Evolutionary conservation across 176 grass and related monocot species (phyloP), one percentile per base, ranked within the genome.

Genomic region (Pharus latifolius): DNA sequence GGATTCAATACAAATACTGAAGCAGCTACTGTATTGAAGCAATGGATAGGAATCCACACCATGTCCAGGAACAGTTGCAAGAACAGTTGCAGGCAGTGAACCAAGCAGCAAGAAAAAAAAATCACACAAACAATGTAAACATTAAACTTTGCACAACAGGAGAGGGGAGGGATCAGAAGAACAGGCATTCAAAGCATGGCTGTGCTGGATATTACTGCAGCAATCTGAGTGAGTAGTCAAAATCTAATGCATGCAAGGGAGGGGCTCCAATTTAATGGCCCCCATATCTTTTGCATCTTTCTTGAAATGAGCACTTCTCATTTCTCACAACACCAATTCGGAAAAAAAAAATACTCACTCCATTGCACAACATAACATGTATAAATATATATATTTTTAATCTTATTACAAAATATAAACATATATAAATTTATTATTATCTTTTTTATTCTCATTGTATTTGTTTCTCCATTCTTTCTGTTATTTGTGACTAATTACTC

Each of bases 1-100:
- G 65, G 77, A 76, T 76, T 86, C 63, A 86, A 86, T 77, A 71
- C 57, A 37, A 65, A 86, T 61, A 86, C 77, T 81, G 72, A 65
- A 72, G 72, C 26, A 40, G 72, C 57, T 8, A 73, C 76, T 75
- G 63, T 80, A 70, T 49, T 29, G 77, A 42, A 22, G 63, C 70
- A 79, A 74, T 56, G 76, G 72, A 76, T 76, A 29, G 65, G 65
- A 71, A 77, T 86, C 78, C 77, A 71, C 60, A 65, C 78, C 78
- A 76, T 65, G 83, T 52, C 83, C 26, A 65, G 65, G 65, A 80
- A 81, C 83, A 86, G 83, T 86, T 58, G 57, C 83, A 49, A 60
- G 12, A 77, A 65, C 72, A 77, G 65, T 54, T 71, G 33, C 57
- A 71, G 38, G 22, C 65, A 63, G 56, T 78, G 60, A 50, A 60